Evolutionary conservation across 345 rosid species (phyloP), one percentile per base, ranked within the genome.

Genomic region (Arabis hirsuta): DNA sequence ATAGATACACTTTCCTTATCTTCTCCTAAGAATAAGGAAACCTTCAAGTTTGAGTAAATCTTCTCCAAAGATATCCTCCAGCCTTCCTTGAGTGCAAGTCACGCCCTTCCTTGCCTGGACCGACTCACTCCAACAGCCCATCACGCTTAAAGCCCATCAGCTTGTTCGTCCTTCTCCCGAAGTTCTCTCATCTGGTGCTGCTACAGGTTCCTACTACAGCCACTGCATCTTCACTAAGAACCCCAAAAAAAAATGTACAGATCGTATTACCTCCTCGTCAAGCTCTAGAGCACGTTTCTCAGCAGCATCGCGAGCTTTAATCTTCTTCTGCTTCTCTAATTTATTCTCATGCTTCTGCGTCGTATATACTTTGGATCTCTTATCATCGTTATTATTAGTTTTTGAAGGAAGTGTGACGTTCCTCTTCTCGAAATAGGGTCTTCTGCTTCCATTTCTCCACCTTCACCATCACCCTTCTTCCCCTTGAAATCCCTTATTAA

Each of bases 331-430:
- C 73, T 91, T 91, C 79, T 94, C 99, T 32, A 89, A 14, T 81
- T 89, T 91, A 85, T 94, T 91, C 71, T 84, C 83, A 11, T 84
- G 96, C 72, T 84, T 91, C 56, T 89, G 87, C 79, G 91, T 89
- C 3, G 96, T 86, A 68, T 91, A 90, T 0, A 86, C 87, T 5
- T 72, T 84, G 2, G 96, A 84, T 74, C 98, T 88, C 89, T 90
- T 91, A 64, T 89, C 96, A 78, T 95, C 91, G 87, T n/a, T n/a
- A n/a, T 88, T 91, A 81, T 86, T 95, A 31, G 91, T 88, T 91
- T 82, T 87, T 10, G 97, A 91, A 1, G 97, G 98, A 13, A 89
- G 90, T 39, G 89, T 72, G 76, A 84, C 88, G 47, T 79, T 82
- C 80, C 81, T 77, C 61, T 81, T 81, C 82, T 65, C 70, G 19